Evolutionary conservation across 2,329 filamentous ascomycete genomes (phyloP), one percentile per base, ranked within the genome.

Genomic region (Fusarium sp.): DNA sequence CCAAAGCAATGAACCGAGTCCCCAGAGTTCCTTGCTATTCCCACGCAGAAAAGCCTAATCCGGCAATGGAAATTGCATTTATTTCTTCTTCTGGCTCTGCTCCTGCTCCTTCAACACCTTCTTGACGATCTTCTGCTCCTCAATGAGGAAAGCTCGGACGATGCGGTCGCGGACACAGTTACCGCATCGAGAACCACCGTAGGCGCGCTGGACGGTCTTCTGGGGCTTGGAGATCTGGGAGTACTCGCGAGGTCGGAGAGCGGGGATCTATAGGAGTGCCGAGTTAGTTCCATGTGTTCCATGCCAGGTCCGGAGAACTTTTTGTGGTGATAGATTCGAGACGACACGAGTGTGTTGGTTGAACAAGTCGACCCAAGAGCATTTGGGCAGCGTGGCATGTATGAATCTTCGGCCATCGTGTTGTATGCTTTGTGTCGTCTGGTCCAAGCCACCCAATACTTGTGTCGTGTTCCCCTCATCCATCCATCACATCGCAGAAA

Each of bases 111-210:
- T 98, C 83, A 98, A 90, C 80, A 99, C 96, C 93, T 99, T 99
- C 94, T 99, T 99, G 86, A 99, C 96, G 79, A 99, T 98, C 93
- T 99, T 99, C 90, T 99, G 96, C 91, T 99, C 96, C 89, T 99
- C 97, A 76, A 99, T 98, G 84, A 99, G 87, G 92, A 99, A 99
- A 73, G 96, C 96, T 78, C 96, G 94, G 78, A 98, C 94, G 77
- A 99, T 93, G 78, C 96, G 92, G 88, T 99, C 96, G 85, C 95
- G 95, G 78, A 99, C 96, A 85, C 96, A 99, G 90, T 94, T 96
- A 82, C 92, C 94, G 89, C 96, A 99, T 90, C 96, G 93, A 80
- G 95, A 98, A 81, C 96, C 96, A 84, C 96, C 95, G 84, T 99
- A 99, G 80, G 96, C 95, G 80, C 96, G 94, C 88, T 96, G 93